Evolutionary conservation across 164 flowering plant species (phyloP), one percentile per base, ranked within the genome.

Genomic region (Cinnamomum chago): DNA sequence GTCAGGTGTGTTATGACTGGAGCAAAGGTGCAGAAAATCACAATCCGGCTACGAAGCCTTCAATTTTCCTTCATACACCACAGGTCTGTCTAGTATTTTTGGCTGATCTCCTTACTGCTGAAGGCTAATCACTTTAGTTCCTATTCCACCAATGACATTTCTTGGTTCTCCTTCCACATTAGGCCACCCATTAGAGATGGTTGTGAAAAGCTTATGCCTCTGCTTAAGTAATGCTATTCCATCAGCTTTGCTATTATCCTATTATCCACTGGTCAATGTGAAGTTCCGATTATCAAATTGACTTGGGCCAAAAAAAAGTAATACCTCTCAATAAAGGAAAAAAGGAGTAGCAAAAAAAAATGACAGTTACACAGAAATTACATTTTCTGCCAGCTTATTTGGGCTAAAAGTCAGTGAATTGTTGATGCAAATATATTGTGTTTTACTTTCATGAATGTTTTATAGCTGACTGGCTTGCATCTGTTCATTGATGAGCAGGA

Each of bases 11-110:
- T 71, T 93, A 93, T 80, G 97, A 93, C 84, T 93, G 98, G 98
- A 88, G 95, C 75, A 93, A 93, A 73, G 98, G 98, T 68, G 98
- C 98, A 55, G 98, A 90, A 81, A 93, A 93, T 80, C 92, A 91
- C 76, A 91, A 93, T 81, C 97, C 95, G 65, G 80, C 93, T 64
- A 79, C 94, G 18, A 93, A 92, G 79, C 77, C 80, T n/a, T 66
- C 84, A 75, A 89, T 93, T 24, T 89, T 69, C 83, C 86, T 93
- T 70, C 97, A 93, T 71, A 71, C 86, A 14, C 92, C 97, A 25
- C 95, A 88, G 92, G 98, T 92, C 73, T 4, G 70, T 72, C 66
- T 5, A 30, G 5, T 30, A 6, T 15, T 15, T 55, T 15, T 15
- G 60, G 60, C 60, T 18, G 60, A 55, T 55, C 60, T 55, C n/a